phyloP scores from a whole-genome alignment of 1,139 yeast species.

The Suhomyces wounanorum region DNA sequence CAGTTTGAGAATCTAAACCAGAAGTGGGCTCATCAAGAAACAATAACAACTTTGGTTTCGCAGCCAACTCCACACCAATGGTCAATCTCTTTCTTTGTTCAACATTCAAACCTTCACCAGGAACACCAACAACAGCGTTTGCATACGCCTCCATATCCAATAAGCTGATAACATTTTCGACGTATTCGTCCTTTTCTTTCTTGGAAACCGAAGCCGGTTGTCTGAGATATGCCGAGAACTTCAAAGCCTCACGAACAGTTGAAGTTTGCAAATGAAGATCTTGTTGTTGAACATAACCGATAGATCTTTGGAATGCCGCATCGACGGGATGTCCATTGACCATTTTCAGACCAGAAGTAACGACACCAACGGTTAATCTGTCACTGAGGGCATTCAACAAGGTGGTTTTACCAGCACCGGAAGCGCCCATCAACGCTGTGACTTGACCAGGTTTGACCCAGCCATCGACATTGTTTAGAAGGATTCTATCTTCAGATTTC shows the following conservation, averaged over 20 bases:
- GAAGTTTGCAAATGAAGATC: conserved; percentile 40
- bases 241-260: conserved; percentile 42
- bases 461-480: conserved; percentile 42
- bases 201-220: conserved; percentile 32
- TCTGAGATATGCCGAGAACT: conserved; percentile 39
- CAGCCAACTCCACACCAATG: conserved; percentile 44
- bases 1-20: conserved; percentile 47
- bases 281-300: conserved; percentile 46
- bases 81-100: conserved; percentile 41
- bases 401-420: conserved; percentile 40
- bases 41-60: conserved; percentile 39
- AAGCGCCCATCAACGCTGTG: conserved; percentile 36
- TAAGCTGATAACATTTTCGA: conserved; percentile 37
- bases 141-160: conserved; percentile 39
- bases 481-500: conserved; percentile 59
- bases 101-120: conserved; percentile 43
- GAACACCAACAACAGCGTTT: conserved; percentile 42
- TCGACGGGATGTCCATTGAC: conserved; percentile 38
- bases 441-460: conserved; percentile 60
- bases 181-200: conserved; percentile 36
- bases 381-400: conserved; percentile 35
- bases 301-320: conserved; percentile 41
- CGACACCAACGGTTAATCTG: conserved; percentile 36
- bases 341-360: conserved; percentile 37
- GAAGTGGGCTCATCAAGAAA: conserved; percentile 53